Base-by-base conservation (phyloP, 2,329 filamentous ascomycete genomes). In the Graphiopsis chlorocephala region DNA sequence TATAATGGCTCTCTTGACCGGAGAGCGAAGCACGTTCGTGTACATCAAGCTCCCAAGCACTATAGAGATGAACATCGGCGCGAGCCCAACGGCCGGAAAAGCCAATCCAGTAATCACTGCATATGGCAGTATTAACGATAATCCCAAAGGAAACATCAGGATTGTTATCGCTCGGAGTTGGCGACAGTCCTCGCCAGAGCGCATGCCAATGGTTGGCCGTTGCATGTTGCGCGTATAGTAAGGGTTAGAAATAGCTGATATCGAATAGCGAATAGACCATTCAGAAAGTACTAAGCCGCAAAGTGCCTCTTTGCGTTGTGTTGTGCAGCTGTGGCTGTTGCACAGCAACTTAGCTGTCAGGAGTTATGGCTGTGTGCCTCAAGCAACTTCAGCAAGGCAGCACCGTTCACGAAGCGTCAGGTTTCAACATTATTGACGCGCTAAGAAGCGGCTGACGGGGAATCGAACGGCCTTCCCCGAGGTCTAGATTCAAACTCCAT, bases 101-200 rank as follows among this genome's bases (percentile, higher is more conserved):
- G 26, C 15, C 17, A 23, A 29, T 25, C 55, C 55, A 26, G 31
- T 42, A 0, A 58, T 25, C 5, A 58, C 38, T 2, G 20, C 33
- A 23, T 58, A 45, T 42, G 55, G 35, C 29, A 45, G 8, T 3
- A 58, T 26, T 14, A 58, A 15, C 25, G 14, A 23, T 26, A 58
- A 7, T 38, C 33, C 31, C 33, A 58, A 45, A 2, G 35, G 55
- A 1, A 58, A 58, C 4, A 17, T 45, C 45, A 58, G 55, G 23
- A 58, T 58, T 2, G 33, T 45, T 58, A 58, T 58, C 15, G 35
- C 35, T 38, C 55, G 20, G 10, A 58, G 55, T 45, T 58, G 55
- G 12, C 55, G 33, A n/a, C 38, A 58, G 2, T 42, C 20, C 23
- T 42, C 55, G 53, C 53, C 53, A 38, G 53, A 26, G 12, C 53